Evolutionary conservation across 1,139 yeast species (phyloP), one percentile per base, ranked within the genome.

Genomic region (Lipomyces yarrowii): DNA sequence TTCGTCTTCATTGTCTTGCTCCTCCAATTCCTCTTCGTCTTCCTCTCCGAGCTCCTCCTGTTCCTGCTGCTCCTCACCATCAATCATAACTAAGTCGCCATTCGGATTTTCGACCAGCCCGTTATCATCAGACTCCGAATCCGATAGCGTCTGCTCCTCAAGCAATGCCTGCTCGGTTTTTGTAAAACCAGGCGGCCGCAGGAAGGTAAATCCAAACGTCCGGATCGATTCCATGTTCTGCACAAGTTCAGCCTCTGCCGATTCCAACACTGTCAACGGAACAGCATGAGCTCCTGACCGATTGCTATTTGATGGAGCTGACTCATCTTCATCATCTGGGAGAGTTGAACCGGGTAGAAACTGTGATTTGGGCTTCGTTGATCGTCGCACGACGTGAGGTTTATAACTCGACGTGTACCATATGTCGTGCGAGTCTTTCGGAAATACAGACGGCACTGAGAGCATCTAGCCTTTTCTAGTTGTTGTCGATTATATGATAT

Each of bases 131-230:
- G 63, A 54, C 33, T 53, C 64, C 13, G 63, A 64, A 26, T 67
- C 70, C n/a, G 67, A 65, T 60, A 61, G 23, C 7, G 58, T 65
- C 52, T 65, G 68, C 56, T 67, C 70, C 59, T 67, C 69, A 18
- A 65, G 57, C 32, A 61, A 39, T 13, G 70, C 69, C 55, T 66
- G 67, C 57, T 58, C 65, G 18, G 70, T 66, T 59, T 66, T 67
- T 13, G 65, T 52, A 13, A 67, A 64, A 4, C 70, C 70, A 3
- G 69, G 69, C 37, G 69, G 69, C 42, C 68, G 59, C 37, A 67
- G 46, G 35, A 67, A 66, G 18, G 70, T 56, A 54, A 55, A 63
- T 7, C 69, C 70, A 52, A 66, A 67, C 18, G 60, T 55, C 32
- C 69, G 56, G 13, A 67, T 60, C n/a, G 57, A 48, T 21, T 58